Percentiles rank a stretch among this genome's conserved stretches.
Evolutionary conservation across 495 filamentous ascomycete species (phyloP).

Genomic region (Lepraria neglecta): DNA sequence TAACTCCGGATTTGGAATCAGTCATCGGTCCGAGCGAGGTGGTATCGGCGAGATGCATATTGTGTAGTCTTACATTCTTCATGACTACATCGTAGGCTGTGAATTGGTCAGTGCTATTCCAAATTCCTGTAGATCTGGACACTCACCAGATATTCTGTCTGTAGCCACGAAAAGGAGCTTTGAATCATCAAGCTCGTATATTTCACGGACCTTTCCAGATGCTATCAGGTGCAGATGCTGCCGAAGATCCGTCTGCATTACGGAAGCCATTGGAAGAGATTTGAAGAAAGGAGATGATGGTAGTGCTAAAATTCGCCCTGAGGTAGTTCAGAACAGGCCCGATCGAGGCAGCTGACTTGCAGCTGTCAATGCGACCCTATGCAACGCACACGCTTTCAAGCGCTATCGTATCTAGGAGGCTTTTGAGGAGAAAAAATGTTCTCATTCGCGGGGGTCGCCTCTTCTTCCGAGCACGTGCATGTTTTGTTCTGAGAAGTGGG

Average conservation of each 20-base stretch:
- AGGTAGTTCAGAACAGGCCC: background rate
- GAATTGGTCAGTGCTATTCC: background rate
- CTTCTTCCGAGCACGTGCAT: constrained; percentile 3
- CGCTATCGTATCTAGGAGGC: constrained; percentile 1
- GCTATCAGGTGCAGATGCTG: constrained; percentile 51
- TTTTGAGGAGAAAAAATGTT: background rate
- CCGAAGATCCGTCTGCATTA: constrained; percentile 49
- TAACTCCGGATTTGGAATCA: constrained; percentile 10
- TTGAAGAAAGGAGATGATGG: background rate
- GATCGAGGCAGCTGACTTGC: background rate
- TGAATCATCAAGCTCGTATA: constrained; percentile 67
- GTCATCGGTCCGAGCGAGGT: constrained; percentile 8
- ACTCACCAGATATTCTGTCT: constrained; percentile 68
- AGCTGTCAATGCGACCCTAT: background rate
- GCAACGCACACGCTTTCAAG: background rate
- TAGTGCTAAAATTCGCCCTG: background rate
- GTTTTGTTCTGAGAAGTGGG: background rate
- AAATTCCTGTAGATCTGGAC: background rate
- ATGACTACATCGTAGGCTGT: constrained; percentile 84
- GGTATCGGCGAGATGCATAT: constrained; percentile 7
- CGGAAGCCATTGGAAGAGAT: constrained; percentile 37
- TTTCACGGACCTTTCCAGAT: constrained; percentile 73
- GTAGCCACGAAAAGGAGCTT: constrained; percentile 83
- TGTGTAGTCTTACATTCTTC: constrained; percentile 54
- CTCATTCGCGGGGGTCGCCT: background rate